Base-by-base conservation (phyloP, 2,329 filamentous ascomycete species). In the Monilinia polystroma region DNA sequence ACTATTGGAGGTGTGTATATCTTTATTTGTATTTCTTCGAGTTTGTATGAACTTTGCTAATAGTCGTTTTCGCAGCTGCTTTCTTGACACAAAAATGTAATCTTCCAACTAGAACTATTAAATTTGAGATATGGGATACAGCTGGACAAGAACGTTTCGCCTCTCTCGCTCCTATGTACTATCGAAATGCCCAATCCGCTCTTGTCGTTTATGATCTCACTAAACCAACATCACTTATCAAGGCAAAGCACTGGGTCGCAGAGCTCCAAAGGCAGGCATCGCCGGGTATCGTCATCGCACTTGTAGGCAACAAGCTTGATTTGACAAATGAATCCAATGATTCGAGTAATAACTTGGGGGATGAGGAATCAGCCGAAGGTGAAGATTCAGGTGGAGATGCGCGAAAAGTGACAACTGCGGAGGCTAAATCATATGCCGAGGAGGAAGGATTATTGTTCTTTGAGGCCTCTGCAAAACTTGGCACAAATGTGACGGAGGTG, bases 41-140 rank as follows among this genome's bases (percentile, higher is more conserved):
- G 20, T 26, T 32, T 26, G 52, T 43, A 56, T 26, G 23, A 26
- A 1, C 20, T 45, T n/a, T 45, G 49, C 65, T 66, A 57, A 63
- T 38, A 26, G 10, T 51, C 23, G 4, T 45, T 8, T 60, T 62
- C 57, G 66, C 73, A 97, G 95, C 95, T 76, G 95, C 95, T 71
- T 99, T 99, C 82, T 83, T 99, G 72, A 99, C 95, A 74, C 95
- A 99, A 81, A 99, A 98, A 87, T 97, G 94, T 83, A 95, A 92
- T 76, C 90, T 98, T 53, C 94, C 94, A 45, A 93, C 89, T 75
- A 87, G 94, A 77, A 97, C 92, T 72, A 94, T 94, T 82, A 92
- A 92, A 79, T 94, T 94, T 77, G 91, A 94, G 79, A 98, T 99
- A 76, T 99, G 94, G 94, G 94, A 99, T 82, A 98, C 94, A 20